Conservation (phyloP, 768 basidiomycete genomes). For the Agaricus subrufescens region DNA sequence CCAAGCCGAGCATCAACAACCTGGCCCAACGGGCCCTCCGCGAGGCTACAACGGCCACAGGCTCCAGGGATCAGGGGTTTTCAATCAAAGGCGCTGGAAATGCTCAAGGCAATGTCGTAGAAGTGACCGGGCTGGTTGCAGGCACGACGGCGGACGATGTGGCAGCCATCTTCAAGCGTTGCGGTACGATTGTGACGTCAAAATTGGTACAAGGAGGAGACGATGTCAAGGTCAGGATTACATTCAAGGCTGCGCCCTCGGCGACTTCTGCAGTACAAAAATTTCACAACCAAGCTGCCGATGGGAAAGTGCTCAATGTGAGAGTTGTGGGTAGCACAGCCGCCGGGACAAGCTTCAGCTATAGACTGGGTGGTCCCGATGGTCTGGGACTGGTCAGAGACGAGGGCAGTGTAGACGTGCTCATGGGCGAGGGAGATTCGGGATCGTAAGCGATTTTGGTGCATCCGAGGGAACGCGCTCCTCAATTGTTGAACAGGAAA, state of each 20-base stretch:
- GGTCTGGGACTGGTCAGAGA: constrained; percentile 50
- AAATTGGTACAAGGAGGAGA: constrained; percentile 34
- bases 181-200: constrained; percentile 57
- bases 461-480: background rate
- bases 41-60: constrained; percentile 41
- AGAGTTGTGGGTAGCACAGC: constrained; percentile 51
- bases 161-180: constrained; percentile 79
- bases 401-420: constrained; percentile 51
- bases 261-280: constrained; percentile 67
- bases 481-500: constrained; percentile 46
- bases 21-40: constrained; percentile 59
- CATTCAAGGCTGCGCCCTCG: constrained; percentile 59
- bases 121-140: constrained; percentile 66
- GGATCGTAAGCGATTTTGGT: constrained; percentile 48
- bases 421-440: constrained; percentile 48
- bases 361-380: constrained; percentile 51
- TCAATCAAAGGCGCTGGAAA: constrained; percentile 68
- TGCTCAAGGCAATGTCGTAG: constrained; percentile 59
- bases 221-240: constrained; percentile 59
- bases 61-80: constrained; percentile 25
- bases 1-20: constrained; percentile 45
- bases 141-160: constrained; percentile 85
- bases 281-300: constrained; percentile 79
- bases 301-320: constrained; percentile 71
- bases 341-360: constrained; percentile 47